Percentiles rank a stretch among this genome's conserved stretches.
Conservation (phyloP, 2,329 filamentous ascomycete species). For the Venturia nashicola region DNA sequence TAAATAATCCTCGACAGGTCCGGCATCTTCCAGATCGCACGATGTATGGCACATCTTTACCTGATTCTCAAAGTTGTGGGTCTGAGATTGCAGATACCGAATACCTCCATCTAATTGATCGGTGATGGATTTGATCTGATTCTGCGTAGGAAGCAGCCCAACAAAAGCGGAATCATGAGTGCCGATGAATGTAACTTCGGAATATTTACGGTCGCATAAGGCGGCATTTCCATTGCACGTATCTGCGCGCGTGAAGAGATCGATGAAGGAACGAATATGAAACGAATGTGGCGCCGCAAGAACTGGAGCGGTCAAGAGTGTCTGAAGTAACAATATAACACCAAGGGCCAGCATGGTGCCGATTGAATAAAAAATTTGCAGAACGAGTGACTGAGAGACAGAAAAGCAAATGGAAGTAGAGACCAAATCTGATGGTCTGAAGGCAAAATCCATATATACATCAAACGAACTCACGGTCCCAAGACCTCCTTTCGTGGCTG, state of each 20-base stretch:
- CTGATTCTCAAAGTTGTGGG: slow-evolving; percentile 44
- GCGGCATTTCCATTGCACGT: slow-evolving; percentile 68
- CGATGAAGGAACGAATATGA: neutral
- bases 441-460: neutral
- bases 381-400: neutral
- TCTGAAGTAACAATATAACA: neutral
- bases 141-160: slow-evolving; percentile 50
- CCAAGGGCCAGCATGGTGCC: neutral
- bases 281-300: neutral
- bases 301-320: neutral
- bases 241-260: neutral
- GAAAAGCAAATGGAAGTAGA: neutral
- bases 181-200: slow-evolving; percentile 65
- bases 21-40: slow-evolving; percentile 57
- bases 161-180: slow-evolving; percentile 68
- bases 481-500: neutral
- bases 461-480: neutral
- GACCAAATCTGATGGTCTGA: neutral
- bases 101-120: slow-evolving; percentile 60
- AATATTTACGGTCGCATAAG: slow-evolving; percentile 60
- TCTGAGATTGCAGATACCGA: slow-evolving; percentile 58
- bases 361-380: neutral
- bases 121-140: slow-evolving; percentile 64
- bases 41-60: slow-evolving; percentile 58
- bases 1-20: slow-evolving; percentile 53